Percentiles rank a stretch among this genome's conserved stretches.
Evolutionary conservation across 176 grass and related monocot species (phyloP).

Genomic region (Cocos nucifera): DNA sequence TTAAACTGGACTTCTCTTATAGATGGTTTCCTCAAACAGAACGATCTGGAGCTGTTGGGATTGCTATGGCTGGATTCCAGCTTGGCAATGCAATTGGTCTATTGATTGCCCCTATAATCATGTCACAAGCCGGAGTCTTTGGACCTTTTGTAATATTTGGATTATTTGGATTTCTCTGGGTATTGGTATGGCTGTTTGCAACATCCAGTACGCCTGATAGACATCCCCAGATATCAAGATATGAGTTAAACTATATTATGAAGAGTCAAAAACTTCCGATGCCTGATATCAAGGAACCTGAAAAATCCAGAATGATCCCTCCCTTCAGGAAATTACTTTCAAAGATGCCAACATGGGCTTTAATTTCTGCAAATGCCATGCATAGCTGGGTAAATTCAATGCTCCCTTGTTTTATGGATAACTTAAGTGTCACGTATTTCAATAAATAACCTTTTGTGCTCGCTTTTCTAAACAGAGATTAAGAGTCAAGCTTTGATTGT

Average conservation of each 20-base stretch:
- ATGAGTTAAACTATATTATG: constrained; percentile 82
- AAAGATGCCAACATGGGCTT: constrained; percentile 89
- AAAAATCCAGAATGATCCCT: constrained; percentile 55
- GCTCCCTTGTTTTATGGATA: constrained; percentile 15
- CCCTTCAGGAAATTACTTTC: constrained; percentile 87
- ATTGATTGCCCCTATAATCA: constrained; percentile 89
- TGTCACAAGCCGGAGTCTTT: constrained; percentile 72
- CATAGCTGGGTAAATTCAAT: constrained; percentile 88
- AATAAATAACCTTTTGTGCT: no score
- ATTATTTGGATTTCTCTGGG: constrained; percentile 97
- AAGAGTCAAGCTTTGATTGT: constrained; percentile 4
- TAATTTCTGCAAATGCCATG: constrained; percentile 97
- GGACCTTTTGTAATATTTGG: constrained; percentile 98
- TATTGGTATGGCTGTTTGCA: constrained; percentile 82
- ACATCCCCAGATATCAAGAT: constrained; percentile 73
- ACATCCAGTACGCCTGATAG: constrained; percentile 64
- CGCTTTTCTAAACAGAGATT: no score
- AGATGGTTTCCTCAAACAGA: constrained; percentile 98
- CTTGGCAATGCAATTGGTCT: constrained; percentile 78
- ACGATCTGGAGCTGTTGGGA: constrained; percentile 79
- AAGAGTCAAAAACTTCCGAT: constrained; percentile 53
- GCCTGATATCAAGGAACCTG: constrained; percentile 27
- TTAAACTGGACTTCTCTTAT: constrained; percentile 32
- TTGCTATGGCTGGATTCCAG: constrained; percentile 98
- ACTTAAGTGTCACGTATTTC: no score